Percentiles rank a stretch among this genome's conserved stretches.
phyloP scores from a whole-genome alignment of 129 eudicot genomes.

The Centaurea solstitialis region DNA sequence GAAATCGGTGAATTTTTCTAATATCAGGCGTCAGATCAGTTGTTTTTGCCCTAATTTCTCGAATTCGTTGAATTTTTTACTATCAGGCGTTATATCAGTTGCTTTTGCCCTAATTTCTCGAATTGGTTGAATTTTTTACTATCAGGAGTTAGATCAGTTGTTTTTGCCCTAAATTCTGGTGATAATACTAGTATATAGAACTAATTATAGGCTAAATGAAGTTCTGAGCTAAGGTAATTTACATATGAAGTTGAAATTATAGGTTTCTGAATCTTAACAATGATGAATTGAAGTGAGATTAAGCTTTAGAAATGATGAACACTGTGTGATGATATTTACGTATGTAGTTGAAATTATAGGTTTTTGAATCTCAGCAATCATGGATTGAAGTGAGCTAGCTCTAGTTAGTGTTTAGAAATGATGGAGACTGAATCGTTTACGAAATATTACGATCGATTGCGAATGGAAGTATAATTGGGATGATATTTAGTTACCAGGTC shows the following conservation, averaged over 20 bases:
- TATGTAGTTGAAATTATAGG: not conserved
- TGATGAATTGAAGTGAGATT: not conserved
- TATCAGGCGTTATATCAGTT: not conserved
- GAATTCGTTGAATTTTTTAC: not conserved
- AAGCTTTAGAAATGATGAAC: not conserved
- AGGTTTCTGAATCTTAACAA: not conserved
- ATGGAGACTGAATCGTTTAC: not conserved
- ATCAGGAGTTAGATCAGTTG: not conserved
- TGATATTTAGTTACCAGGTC: constrained; percentile 32
- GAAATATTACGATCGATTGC: too few species aligned
- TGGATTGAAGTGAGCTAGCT: not conserved
- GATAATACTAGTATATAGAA: not conserved
- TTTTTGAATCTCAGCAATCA: not conserved
- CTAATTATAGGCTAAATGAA: not conserved
- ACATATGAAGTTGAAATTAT: not conserved
- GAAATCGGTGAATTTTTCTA: not conserved
- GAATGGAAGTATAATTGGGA: not conserved
- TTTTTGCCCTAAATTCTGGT: not conserved
- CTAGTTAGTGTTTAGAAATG: not conserved
- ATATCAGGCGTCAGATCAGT: not conserved
- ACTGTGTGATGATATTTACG: not conserved
- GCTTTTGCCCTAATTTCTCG: not conserved
- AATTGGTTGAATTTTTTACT: not conserved
- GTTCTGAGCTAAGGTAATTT: not conserved
- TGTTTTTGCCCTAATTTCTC: not conserved